Base-by-base conservation (phyloP, 768 basidiomycete genomes). In the Rhodosporidiobolus odoratus region DNA sequence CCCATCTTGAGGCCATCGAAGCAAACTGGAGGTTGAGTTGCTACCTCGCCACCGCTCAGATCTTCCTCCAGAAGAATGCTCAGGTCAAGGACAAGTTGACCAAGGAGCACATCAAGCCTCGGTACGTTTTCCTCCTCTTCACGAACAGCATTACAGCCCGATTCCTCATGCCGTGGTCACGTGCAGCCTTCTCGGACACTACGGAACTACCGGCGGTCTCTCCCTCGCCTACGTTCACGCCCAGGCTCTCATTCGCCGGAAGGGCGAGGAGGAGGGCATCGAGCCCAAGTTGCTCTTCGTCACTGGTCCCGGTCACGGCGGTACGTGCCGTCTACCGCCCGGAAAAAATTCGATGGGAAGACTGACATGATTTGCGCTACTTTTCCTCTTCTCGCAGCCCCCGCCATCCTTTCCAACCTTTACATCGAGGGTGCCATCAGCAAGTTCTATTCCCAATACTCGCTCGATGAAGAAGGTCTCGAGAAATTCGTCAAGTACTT, bases 351-450 rank as follows among this genome's bases (percentile, higher is more conserved):
- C 35, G 21, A n/a, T n/a, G n/a, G 32, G 62, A 66, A 30, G 10
- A 34, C 2, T 23, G 48, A 4, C 6, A 23, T 3, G 16, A 41
- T 32, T 32, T 62, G 10, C 35, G 78, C 81, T 89, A 89, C 21
- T 45, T 45, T 45, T 45, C 43, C 23, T 45, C 43, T 45, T 45
- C n/a, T n/a, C n/a, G n/a, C 90, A 93, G 92, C 92, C 9, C 92
- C 92, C 30, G 91, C 86, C 34, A 84, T 94, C 35, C 84, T 96
- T n/a, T 84, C 91, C 16, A 88, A 86, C 74, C 85, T 93, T 12
- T 94, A 89, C 88, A 82, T 93, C 69, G 92, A 96, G 79, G 87
- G 88, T 66, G 86, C 90, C 78, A 81, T 82, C 78, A 78, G 79
- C 43, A 76, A 80, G 48, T 82, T 83, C 78, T 83, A 82, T 75